A percentile compares a stretch with the other conserved stretches of the same genome.
Evolutionary conservation across 164 flowering plant genomes (phyloP).

Genomic region (Berberis thunbergii): DNA sequence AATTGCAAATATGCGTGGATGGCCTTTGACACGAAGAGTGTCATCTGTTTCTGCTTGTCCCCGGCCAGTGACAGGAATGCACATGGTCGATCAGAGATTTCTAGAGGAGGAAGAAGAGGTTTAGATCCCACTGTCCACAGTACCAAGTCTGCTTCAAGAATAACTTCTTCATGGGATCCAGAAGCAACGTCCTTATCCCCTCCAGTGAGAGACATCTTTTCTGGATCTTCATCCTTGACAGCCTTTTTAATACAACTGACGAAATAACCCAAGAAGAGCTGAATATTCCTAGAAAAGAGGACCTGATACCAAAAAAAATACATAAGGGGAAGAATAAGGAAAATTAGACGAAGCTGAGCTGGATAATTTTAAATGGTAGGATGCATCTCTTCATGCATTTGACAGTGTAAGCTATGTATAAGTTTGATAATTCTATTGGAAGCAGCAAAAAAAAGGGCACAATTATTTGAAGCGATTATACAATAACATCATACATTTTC

Average conservation of each 20-base stretch:
- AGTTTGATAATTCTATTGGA: no score
- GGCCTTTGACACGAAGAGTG: constrained; percentile 93
- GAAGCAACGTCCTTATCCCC: constrained; percentile 8
- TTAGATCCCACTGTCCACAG: constrained; percentile 92
- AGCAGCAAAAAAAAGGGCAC: no score
- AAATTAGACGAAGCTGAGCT: neutral
- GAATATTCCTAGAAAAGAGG: constrained; percentile 73
- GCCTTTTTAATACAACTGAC: constrained; percentile 57
- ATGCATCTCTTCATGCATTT: no score
- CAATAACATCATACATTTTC: no score
- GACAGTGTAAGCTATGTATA: no score
- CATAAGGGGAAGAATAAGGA: neutral
- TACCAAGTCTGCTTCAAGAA: constrained; percentile 75
- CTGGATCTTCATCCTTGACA: constrained; percentile 19
- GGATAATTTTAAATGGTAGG: no score
- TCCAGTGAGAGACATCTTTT: constrained; percentile 9
- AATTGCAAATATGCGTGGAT: constrained; percentile 86
- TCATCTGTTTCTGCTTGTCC: constrained; percentile 98
- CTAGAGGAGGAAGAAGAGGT: constrained; percentile 61
- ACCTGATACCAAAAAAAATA: constrained; percentile 33
- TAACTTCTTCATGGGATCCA: constrained; percentile 21
- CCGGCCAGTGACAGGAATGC: constrained; percentile 56
- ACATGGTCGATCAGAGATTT: constrained; percentile 22
- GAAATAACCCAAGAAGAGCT: constrained; percentile 71
- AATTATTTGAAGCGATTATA: no score